Base-by-base conservation (phyloP, 352 stramenopile species). In the Globisporangium ultimum region DNA sequence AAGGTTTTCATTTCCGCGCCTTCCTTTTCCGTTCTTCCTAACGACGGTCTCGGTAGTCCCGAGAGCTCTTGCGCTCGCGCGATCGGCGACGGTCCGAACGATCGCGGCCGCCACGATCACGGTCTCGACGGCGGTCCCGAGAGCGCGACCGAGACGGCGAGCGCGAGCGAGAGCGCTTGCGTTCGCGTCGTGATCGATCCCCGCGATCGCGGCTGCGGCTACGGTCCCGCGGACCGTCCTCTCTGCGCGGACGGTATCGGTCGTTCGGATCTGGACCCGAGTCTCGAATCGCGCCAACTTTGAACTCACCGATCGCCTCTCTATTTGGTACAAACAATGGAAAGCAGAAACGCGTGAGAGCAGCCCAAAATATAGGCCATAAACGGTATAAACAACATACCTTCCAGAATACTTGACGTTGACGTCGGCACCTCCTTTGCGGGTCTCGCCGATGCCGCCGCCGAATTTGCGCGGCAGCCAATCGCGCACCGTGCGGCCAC, bases 391-490 rank as follows among this genome's bases (percentile, higher is more conserved):
- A 34, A 68, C 57, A 13, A 65, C 74, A 48, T 73, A 86, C 71
- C 82, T 66, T 54, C 84, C 84, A 38, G 84, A 94, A 61, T 94
- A 94, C 71, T 94, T 94, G 71, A 94, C 80, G 54, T 91, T 94
- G 21, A 92, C 80, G 51, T 88, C 79, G 2, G 79, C 61, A 11
- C 86, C 80, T 51, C 83, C 84, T 65, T 90, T 90, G 53, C 81
- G 76, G 2, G 81, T 95, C 18, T 95, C 89, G 12, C 95, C 95
- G 58, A 99, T 91, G 56, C 96, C 96, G 34, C 95, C 95, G 42
- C 96, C 96, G 42, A 98, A 92, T 49, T 97, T 90, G 48, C 92
- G 84, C 1, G 96, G 97, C 59, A 97, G 67, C 97, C 97, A 99
- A 57, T 98, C 96, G 0, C 86, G 89, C 41, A 99, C 97, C 0